Conservation (phyloP, 2,329 filamentous ascomycete species). For the Juglanconis juglandina region DNA sequence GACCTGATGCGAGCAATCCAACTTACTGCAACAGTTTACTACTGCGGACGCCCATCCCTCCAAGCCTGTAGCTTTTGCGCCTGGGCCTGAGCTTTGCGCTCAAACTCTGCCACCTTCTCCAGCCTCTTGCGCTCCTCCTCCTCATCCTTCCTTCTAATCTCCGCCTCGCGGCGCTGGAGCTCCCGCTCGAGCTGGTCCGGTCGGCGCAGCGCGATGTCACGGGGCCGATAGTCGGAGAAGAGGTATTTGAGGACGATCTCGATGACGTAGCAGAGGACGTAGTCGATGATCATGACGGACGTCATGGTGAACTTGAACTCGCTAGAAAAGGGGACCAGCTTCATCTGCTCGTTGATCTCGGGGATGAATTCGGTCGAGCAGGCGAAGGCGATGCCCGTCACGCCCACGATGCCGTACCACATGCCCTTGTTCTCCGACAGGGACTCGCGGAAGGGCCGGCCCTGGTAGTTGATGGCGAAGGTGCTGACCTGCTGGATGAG, state of each 20-base stretch:
- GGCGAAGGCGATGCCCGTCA: constrained; percentile 85
- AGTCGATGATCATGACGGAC: constrained; percentile 81
- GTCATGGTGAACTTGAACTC: constrained; percentile 91
- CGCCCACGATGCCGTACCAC: constrained; percentile 93
- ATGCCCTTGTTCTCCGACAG: constrained; percentile 95
- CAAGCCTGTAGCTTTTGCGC: constrained; percentile 46
- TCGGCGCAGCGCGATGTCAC: constrained; percentile 84
- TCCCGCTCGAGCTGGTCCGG: constrained; percentile 84
- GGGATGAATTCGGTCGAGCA: constrained; percentile 95
- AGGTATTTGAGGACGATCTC: constrained; percentile 79
- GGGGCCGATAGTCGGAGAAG: constrained; percentile 89
- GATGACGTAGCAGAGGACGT: constrained; percentile 78
- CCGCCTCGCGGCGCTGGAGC: constrained; percentile 61
- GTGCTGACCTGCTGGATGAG: constrained; percentile 99
- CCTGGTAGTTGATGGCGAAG: constrained; percentile 99
- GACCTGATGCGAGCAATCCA: background rate
- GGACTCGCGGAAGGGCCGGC: constrained; percentile 92
- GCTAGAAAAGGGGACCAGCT: constrained; percentile 80
- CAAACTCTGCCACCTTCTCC: constrained; percentile 57
- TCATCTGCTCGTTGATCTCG: constrained; percentile 90
- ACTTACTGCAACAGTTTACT: background rate
- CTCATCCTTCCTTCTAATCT: constrained; percentile 45
- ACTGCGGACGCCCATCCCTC: constrained; percentile 34
- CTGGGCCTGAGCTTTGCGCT: constrained; percentile 53
- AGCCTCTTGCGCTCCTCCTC: constrained; percentile 48